Conservation (phyloP, 108 stramenopile genomes). For the Epithemia pelagica region DNA sequence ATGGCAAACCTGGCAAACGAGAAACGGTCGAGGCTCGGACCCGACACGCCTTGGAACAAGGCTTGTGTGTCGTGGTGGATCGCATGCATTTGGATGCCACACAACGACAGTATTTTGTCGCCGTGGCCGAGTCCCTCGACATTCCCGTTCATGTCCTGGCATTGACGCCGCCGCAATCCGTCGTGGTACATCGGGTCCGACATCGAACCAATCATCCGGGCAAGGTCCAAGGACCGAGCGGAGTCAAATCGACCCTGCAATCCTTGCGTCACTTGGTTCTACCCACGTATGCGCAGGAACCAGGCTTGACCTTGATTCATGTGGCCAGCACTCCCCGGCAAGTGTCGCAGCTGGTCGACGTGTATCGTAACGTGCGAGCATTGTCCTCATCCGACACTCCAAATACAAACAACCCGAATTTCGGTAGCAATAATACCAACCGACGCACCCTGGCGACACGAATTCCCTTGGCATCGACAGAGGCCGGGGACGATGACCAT, state of each 20-base stretch:
- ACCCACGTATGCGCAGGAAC: constrained; percentile 56
- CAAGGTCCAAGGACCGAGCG: constrained; percentile 55
- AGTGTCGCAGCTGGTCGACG: neutral
- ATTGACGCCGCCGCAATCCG: constrained; percentile 39
- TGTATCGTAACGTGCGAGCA: neutral
- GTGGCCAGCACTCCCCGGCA: neutral
- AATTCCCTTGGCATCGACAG: no score
- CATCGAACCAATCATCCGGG: constrained; percentile 69
- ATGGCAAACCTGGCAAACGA: constrained; percentile 71
- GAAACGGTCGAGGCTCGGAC: constrained; percentile 54
- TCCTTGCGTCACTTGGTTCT: constrained; percentile 32
- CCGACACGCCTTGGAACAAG: constrained; percentile 22
- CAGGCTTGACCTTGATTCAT: constrained; percentile 29
- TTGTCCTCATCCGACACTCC: no score
- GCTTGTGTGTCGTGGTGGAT: constrained; percentile 62
- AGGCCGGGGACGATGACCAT: neutral
- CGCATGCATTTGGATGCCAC: constrained; percentile 68
- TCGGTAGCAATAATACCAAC: no score
- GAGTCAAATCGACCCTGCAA: constrained; percentile 39
- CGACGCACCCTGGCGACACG: no score
- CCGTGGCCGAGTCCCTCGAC: constrained; percentile 26
- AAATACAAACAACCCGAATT: neutral
- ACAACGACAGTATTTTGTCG: constrained; percentile 48
- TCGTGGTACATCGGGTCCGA: constrained; percentile 47
- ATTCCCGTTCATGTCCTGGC: constrained; percentile 56